phyloP scores from a whole-genome alignment of 306 rosid genomes.

The Comarum palustre region DNA sequence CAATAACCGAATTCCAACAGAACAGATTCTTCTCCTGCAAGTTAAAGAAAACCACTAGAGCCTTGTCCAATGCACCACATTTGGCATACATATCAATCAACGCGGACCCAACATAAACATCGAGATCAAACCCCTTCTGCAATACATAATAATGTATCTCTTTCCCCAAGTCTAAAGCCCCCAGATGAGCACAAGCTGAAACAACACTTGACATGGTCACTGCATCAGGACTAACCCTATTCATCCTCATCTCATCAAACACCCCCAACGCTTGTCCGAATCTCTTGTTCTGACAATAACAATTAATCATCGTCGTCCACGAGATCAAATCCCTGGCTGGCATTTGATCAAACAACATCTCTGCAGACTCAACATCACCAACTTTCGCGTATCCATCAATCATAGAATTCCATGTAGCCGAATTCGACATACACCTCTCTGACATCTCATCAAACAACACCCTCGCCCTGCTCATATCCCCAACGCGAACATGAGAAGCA shows the following conservation, averaged over 20 bases:
- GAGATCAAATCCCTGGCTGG: slow-evolving; percentile 61
- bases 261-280: slow-evolving; percentile 46
- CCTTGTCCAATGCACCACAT: slow-evolving; percentile 67
- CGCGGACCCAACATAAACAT: slow-evolving; percentile 76
- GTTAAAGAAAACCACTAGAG: slow-evolving; percentile 69
- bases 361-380: slow-evolving; percentile 46
- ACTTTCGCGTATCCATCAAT: slow-evolving; percentile 65
- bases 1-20: slow-evolving; percentile 79
- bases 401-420: slow-evolving; percentile 66
- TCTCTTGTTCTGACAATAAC: slow-evolving; percentile 50
- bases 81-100: slow-evolving; percentile 82
- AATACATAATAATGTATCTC: slow-evolving; percentile 54
- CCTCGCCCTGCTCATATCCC: slow-evolving; percentile 51
- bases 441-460: slow-evolving; percentile 54
- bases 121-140: slow-evolving; percentile 53
- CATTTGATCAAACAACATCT: slow-evolving; percentile 52
- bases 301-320: slow-evolving; percentile 67
- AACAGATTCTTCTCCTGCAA: slow-evolving; percentile 57
- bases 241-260: slow-evolving; percentile 47
- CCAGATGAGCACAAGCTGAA: slow-evolving; percentile 80
- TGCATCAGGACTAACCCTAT: slow-evolving; percentile 59
- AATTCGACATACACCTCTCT: slow-evolving; percentile 28
- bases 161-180: slow-evolving; percentile 71
- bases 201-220: slow-evolving; percentile 59
- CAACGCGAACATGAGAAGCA: slow-evolving; percentile 40